phyloP scores from a whole-genome alignment of 768 basidiomycete species.

The Suillus fuscotomentosus region DNA sequence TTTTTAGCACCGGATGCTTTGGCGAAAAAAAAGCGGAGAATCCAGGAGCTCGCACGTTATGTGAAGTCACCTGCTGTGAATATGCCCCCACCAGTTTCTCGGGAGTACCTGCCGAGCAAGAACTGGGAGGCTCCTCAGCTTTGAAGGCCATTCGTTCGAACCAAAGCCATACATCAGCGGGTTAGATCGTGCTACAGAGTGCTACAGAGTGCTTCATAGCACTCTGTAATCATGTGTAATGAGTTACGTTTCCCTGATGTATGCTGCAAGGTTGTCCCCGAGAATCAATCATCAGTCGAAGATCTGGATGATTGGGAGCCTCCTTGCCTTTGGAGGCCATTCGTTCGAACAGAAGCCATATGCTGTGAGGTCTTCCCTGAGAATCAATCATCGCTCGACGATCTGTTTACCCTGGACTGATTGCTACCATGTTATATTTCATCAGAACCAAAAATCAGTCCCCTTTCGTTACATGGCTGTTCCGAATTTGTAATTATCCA shows the following conservation, averaged over 20 bases:
- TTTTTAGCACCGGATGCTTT: slow-evolving; percentile 38
- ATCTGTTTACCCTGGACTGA: background rate
- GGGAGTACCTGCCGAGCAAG: slow-evolving; percentile 9
- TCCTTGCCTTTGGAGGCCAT: too few species aligned
- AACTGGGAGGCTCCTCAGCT: background rate
- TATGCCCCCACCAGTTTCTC: background rate
- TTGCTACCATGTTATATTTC: background rate
- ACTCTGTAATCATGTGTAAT: too few species aligned
- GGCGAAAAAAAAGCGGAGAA: slow-evolving; percentile 14
- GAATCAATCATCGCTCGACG: slow-evolving; percentile 13
- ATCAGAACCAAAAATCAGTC: background rate
- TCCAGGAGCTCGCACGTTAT: background rate
- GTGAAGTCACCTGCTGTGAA: background rate
- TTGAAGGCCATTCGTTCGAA: slow-evolving; percentile 13
- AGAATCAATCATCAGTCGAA: background rate
- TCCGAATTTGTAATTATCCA: background rate
- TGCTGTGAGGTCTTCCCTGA: slow-evolving; percentile 35
- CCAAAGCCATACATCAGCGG: background rate
- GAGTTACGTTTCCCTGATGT: accelerated
- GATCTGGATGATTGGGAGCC: too few species aligned
- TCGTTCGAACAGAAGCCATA: slow-evolving; percentile 7
- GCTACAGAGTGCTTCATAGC: too few species aligned
- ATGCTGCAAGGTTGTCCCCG: slow-evolving; percentile 35
- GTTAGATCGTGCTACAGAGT: too few species aligned
- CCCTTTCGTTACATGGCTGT: background rate